phyloP scores from a whole-genome alignment of 768 basidiomycete genomes.

The Amylocystis lapponica region DNA sequence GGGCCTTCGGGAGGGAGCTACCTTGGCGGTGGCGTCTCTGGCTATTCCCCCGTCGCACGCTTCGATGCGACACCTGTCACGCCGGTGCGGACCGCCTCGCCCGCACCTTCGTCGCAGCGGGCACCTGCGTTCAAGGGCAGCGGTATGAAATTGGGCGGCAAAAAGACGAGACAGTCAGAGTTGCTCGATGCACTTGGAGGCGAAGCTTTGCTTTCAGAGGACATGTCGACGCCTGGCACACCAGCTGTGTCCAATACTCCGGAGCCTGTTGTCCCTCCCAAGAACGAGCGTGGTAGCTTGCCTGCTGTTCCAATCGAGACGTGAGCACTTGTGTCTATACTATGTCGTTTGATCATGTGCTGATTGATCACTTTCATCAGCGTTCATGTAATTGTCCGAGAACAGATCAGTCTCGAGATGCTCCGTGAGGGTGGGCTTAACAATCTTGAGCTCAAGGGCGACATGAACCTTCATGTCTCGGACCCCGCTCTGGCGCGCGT shows the following conservation, averaged over 20 bases:
- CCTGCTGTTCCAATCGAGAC: constrained; percentile 74
- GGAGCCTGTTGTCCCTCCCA: constrained; percentile 34
- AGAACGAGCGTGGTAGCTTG: constrained; percentile 54
- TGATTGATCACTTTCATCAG: constrained; percentile 34
- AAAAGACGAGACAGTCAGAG: constrained; percentile 87
- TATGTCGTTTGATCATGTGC: background rate
- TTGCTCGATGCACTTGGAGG: constrained; percentile 84
- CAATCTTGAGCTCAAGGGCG: constrained; percentile 88
- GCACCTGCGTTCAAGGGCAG: constrained; percentile 85
- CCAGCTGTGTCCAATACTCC: constrained; percentile 45
- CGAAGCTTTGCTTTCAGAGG: constrained; percentile 54
- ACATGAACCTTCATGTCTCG: constrained; percentile 86
- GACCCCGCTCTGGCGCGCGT: constrained; percentile 71
- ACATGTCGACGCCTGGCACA: constrained; percentile 46
- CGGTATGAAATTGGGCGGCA: constrained; percentile 95
- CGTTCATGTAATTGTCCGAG: constrained; percentile 82
- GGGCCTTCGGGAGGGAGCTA: constrained; percentile 50
- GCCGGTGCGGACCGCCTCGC: constrained; percentile 37
- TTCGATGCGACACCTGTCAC: constrained; percentile 58
- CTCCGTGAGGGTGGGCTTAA: constrained; percentile 89
- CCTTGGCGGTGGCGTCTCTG: constrained; percentile 60
- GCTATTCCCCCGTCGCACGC: constrained; percentile 68
- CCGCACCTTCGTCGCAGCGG: constrained; percentile 45
- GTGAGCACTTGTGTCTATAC: constrained; percentile 32
- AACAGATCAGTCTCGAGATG: constrained; percentile 73